Evolutionary conservation across 257 asterid genomes (phyloP).

Genomic region (Lycium barbarum): DNA sequence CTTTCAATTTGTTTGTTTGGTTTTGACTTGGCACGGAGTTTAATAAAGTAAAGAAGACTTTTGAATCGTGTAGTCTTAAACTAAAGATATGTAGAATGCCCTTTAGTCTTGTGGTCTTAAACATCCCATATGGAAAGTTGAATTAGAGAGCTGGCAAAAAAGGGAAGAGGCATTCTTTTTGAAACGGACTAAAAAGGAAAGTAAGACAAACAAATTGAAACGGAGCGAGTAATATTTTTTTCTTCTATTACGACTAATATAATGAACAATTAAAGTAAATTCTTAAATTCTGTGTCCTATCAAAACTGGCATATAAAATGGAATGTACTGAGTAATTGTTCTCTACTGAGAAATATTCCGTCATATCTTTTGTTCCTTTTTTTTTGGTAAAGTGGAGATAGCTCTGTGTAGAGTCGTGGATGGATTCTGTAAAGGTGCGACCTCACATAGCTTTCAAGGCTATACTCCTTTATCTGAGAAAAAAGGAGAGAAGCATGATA

Average conservation of each 20-base stretch:
- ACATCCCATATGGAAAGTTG: too few species aligned
- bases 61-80: too few species aligned
- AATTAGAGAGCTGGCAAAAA: too few species aligned
- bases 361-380: neutral
- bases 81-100: too few species aligned
- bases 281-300: neutral
- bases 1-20: too few species aligned
- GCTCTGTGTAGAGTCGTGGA: neutral
- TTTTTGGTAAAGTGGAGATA: slow-evolving; percentile 1
- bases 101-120: too few species aligned
- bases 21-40: too few species aligned
- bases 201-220: too few species aligned
- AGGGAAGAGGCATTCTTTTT: too few species aligned
- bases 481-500: slow-evolving; percentile 15
- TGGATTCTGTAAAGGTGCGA: neutral
- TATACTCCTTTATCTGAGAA: slow-evolving; percentile 11
- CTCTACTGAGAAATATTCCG: neutral
- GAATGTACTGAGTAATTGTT: neutral
- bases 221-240: neutral
- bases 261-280: neutral
- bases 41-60: too few species aligned
- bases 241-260: neutral
- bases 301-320: slow-evolving; percentile 2
- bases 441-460: neutral
- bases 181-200: too few species aligned